phyloP scores from a whole-genome alignment of 352 stramenopile species.

The Ophiocytium majus region DNA sequence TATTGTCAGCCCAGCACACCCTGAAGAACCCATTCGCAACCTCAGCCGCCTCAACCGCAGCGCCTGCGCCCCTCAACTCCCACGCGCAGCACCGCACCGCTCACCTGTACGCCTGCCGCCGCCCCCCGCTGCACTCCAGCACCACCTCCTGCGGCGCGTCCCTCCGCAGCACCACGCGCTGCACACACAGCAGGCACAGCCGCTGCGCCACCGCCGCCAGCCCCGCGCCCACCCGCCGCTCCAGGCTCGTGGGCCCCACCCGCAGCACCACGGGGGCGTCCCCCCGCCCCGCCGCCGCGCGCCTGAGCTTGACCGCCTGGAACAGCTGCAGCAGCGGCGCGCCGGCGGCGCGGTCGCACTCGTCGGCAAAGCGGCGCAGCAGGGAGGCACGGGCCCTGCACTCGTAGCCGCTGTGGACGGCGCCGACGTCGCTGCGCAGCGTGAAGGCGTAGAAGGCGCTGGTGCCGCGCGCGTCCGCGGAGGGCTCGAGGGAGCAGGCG shows the following conservation, averaged over 20 bases:
- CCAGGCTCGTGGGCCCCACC: not conserved
- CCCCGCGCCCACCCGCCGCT: not conserved
- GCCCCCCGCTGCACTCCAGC: slow-evolving; percentile 7
- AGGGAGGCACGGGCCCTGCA: not conserved
- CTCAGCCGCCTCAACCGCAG: too few relatives aligned
- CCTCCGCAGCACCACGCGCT: not conserved
- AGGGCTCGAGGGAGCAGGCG: not conserved
- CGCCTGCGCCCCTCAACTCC: too few relatives aligned
- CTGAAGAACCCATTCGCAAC: too few relatives aligned
- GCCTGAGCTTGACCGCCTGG: not conserved
- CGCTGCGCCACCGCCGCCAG: not conserved
- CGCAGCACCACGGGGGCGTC: not conserved
- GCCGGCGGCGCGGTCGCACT: not conserved
- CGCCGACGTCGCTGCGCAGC: slow-evolving; percentile 11
- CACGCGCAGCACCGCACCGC: too few relatives aligned
- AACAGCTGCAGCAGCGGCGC: slow-evolving; percentile 22
- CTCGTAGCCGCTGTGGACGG: slow-evolving; percentile 18
- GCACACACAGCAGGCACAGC: slow-evolving; percentile 7
- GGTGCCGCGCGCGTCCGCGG: not conserved
- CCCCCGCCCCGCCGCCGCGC: not conserved
- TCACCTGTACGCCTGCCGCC: slow-evolving; percentile 14
- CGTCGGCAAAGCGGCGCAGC: not conserved
- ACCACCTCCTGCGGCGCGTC: slow-evolving; percentile 13
- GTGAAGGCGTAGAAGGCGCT: not conserved
- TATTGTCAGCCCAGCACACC: too few relatives aligned